Base-by-base conservation (phyloP, 768 basidiomycete genomes). In the Amanita pseudoporphyria region DNA sequence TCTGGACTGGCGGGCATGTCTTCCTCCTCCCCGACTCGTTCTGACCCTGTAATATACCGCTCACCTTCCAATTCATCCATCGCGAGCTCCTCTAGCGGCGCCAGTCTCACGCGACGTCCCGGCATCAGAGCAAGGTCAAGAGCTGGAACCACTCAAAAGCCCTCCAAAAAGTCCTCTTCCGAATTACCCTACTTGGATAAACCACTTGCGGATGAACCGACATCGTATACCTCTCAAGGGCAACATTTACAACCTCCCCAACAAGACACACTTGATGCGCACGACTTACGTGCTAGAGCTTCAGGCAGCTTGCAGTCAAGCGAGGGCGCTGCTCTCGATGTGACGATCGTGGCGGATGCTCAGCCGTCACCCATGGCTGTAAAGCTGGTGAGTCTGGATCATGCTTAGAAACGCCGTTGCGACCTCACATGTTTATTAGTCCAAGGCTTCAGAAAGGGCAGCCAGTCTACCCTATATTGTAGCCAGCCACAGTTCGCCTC, bases 31-130 rank as follows among this genome's bases (percentile, higher is more conserved):
- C 58, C 60, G 52, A 58, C 58, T 47, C 45, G 46, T 18, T 49
- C 57, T 48, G 58, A 58, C 49, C 52, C 52, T 44, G 39, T 52
- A 45, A 42, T 56, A 28, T 59, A 62, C 50, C 64, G 70, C 49
- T 62, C 66, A 37, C 63, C 62, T 45, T 75, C 73, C 33, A 58
- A 75, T 52, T 71, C 71, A 48, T 76, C 74, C 1, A 70, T 76
- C 35, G 68, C 72, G 22, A 76, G 74, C 62, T 73, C 69, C 54
- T 70, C 74, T 16, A 79, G 76, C 57, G 70, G 67, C 3, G 64
- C 68, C 22, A 74, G 73, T 56, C 73, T 82, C 41, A 60, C 71
- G 30, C 76, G 80, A 54, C 73, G 77, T 41, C 65, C 76, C n/a
- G 65, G 75, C 52, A 74, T 71, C 38, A 68, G 77, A 58, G 67